Base-by-base conservation (phyloP, 345 rosid species). In the Viola odorata region DNA sequence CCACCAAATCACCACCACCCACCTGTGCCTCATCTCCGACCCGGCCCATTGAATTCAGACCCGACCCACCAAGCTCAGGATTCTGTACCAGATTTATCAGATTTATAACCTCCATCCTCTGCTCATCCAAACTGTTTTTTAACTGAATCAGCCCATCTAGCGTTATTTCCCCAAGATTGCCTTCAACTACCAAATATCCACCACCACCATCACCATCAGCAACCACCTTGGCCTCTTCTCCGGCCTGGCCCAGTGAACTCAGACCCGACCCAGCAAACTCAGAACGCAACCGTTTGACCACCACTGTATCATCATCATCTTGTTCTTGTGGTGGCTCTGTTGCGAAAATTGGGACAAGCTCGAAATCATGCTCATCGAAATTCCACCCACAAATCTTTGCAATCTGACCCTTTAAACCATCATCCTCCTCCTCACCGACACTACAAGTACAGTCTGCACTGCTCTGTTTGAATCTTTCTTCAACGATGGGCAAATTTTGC, bases 341-440 rank as follows among this genome's bases (percentile, higher is more conserved):
- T 4, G 91, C 92, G 69, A 85, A 92, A 37, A 89, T 81, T 12
- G 94, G 96, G 61, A 87, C 86, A 13, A 89, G 82, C 60, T 89
- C 73, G 38, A 89, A 83, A 3, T 72, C 91, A 7, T 85, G 85
- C 73, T 85, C 86, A 11, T 85, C 77, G 72, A 89, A 92, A 39
- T 87, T 89, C 98, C 98, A 89, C 9, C 94, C 96, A 45, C 98
- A 85, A 41, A 89, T 76, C 78, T 78, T 89, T 57, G 61, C 80
- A 13, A 40, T 49, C 8, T 61, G 53, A 41, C 23, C 45, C 23
- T 8, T 63, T 8, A 12, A 2, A n/a, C 49, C 53, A 47, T 61
- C 70, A 0, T 78, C 74, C 7, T 71, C 80, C 11, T 62, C 79
- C n/a, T 60, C 51, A 13, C 53, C 70, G 41, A 56, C 61, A 37